Base-by-base conservation (phyloP, 179 eudicot genomes). In the Corrigiola litoralis region DNA sequence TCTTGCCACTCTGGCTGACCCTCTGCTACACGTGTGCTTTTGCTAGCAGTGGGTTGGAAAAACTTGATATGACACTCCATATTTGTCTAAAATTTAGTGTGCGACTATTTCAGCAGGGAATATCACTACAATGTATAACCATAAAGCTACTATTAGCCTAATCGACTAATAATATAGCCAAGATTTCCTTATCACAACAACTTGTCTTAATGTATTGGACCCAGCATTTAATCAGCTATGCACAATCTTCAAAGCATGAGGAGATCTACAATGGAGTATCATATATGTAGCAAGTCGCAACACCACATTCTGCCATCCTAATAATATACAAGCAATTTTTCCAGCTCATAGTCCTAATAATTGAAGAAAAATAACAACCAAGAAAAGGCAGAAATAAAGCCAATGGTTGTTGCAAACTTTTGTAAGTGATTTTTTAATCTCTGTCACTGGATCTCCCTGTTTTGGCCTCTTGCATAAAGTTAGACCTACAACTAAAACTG, bases 311-410 rank as follows among this genome's bases (percentile, higher is more conserved):
- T 56, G 63, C 42, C n/a, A n/a, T n/a, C n/a, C n/a, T n/a, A 48
- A 55, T 70, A 38, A 41, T 45, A 29, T 38, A 34, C 46, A 4
- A 56, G 70, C 63, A 68, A n/a, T 32, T 38, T 50, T 32, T 69
- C 33, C 79, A 75, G 79, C 79, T 75, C 79, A 75, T 63, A 63
- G 29, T 29, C 68, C 38, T 50, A 69, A 75, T 75, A 69, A 75
- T 75, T 75, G 74, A 45, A 44, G 49, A 11, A 12, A 69, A 69
- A 36, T 42, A 36, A 55, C 63, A 48, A 58, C 34, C 45, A 55
- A 37, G 5, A 56, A n/a, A 47, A 37, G 29, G n/a, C 34, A 32
- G 4, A 55, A n/a, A 36, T 31, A 67, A 25, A 56, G 37, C 6
- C 49, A 59, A n/a, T 40, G 60, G 60, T 57, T 28, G 73, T 67